Evolutionary conservation across 441 rosid species (phyloP), one percentile per base, ranked within the genome.

Genomic region (Rhodomyrtus psidioides): DNA sequence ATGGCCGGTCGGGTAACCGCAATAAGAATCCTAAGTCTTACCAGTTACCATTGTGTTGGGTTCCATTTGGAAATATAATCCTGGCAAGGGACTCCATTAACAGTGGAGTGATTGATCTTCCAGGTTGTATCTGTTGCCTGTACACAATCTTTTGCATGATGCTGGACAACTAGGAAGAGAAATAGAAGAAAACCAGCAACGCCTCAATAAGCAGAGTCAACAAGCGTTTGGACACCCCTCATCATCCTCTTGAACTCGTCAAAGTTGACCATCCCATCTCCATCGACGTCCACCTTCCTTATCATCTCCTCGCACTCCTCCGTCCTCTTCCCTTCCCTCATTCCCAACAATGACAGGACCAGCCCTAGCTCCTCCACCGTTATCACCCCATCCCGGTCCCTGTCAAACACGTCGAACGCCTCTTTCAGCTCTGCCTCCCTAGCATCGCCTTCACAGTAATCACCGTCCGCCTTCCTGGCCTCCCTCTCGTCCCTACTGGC

Each of bases 361-460:
- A 49, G 57, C 6, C 93, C 91, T 79, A 94, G 86, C 88, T 94
- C 97, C 87, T 92, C 94, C 70, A 89, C 94, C 5, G 95, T 89
- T 28, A 94, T 94, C 65, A 91, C 82, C 86, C 96, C 96, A 82
- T 94, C 93, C 85, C 87, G 87, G 81, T 94, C 91, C 82, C 83
- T 89, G 26, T 94, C 97, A 65, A 94, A 93, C 88, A 94, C 93
- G n/a, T 93, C 93, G 49, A 94, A 93, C 79, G 92, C 97, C 44
- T 93, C 93, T 85, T 88, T 92, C 88, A 93, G 83, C 54, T 88
- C 90, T 19, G 6, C 89, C 34, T 89, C 93, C 79, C n/a, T 23
- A 15, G 55, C 90, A 9, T 82, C 90, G 5, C 81, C 89, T 12
- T 21, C 82, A 7, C 42, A 83, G 62, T 21, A 34, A 83, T 55